Evolutionary conservation across 805 yeast genomes (phyloP), one percentile per base, ranked within the genome.

Genomic region (Pichia deserticola): DNA sequence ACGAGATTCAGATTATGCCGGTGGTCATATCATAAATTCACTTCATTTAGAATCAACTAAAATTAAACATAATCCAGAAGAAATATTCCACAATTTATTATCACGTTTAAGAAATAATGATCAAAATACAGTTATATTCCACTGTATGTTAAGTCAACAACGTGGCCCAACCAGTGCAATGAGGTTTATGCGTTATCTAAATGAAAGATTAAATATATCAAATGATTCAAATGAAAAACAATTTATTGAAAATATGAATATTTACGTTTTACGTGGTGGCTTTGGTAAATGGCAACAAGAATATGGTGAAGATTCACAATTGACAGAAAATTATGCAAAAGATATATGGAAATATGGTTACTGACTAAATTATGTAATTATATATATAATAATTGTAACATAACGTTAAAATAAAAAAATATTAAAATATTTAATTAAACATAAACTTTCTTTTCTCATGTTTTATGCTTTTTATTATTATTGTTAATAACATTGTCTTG

Each of bases 141-240:
- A 93, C 64, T 92, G 99, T 65, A 89, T 90, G 32, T 72, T 86
- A 33, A 84, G 95, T 4, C 98, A 93, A 65, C 95, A 84, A 52
- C 72, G 99, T 47, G 98, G 98, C 0, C 98, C 98, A 0, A 72
- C 86, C 4, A 78, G 96, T 4, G 89, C 97, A 0, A 68, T 82
- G 66, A 72, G 71, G 57, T 84, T 85, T 58, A 60, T 74, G 54
- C 65, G 83, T 49, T 71, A 72, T 54, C 67, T 76, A 12, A 63
- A 66, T 41, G 72, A 68, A 11, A 45, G 46, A 3, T 46, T 66
- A 13, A 58, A 58, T 2, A 66, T 60, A 27, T 37, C 54, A 11
- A 32, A 27, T 4, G 54, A 57, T 25, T 30, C 49, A 10, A 49
- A 53, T 25, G 61, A 60, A 29, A 58, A 63, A 34, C 63, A 67